Evolutionary conservation across 169 alveolate genomes (phyloP).

Genomic region (Miamiensis avidus): DNA sequence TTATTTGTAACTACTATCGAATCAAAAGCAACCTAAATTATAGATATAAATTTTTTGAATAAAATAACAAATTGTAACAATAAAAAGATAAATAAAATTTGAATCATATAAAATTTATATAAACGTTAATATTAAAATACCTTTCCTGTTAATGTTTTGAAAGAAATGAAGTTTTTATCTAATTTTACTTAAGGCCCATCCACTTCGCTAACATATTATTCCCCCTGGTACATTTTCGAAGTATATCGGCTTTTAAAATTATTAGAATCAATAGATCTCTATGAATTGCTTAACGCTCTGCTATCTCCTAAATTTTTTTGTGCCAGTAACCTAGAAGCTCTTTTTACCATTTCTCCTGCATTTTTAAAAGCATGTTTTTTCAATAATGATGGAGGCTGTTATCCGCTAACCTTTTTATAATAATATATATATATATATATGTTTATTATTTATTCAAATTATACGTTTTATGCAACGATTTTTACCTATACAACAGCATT

Average conservation of each 20-base stretch:
- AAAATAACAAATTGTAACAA: neutral
- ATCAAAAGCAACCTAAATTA: constrained; percentile 37
- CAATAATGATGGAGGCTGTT: neutral
- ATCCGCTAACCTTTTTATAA: neutral
- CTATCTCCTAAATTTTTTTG: neutral
- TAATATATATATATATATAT: too few relatives aligned
- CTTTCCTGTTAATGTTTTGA: neutral
- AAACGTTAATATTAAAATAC: neutral
- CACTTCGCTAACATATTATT: neutral
- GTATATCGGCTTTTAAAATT: neutral
- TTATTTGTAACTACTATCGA: constrained; percentile 57
- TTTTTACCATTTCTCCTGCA: neutral
- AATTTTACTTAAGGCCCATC: neutral
- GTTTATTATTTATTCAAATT: too few relatives aligned
- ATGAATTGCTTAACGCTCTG: neutral
- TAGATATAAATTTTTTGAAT: too few relatives aligned
- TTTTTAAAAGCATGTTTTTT: neutral
- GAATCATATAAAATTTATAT: too few relatives aligned
- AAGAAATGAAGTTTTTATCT: neutral
- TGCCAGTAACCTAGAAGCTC: neutral
- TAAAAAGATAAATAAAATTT: too few relatives aligned
- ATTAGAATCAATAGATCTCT: neutral
- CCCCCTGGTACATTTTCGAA: neutral
- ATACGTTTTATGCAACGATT: neutral
- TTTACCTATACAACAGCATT: neutral